A percentile compares a stretch with the other conserved stretches of the same genome.
Conservation (phyloP, 23 red algal species). For the Chondrus crispus region DNA sequence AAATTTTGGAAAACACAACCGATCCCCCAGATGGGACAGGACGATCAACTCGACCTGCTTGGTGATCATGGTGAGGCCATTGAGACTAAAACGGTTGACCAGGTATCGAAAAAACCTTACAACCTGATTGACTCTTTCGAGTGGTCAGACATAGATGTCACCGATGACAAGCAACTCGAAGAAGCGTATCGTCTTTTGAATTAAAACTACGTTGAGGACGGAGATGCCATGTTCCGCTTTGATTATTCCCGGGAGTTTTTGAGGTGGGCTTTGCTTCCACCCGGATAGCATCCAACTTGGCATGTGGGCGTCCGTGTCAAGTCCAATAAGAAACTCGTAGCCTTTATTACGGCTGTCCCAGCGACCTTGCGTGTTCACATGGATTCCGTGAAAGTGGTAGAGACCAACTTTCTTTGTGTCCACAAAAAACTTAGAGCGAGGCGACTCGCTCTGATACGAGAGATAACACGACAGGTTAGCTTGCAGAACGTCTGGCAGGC, state of each 20-base stretch:
- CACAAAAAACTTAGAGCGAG: conserved; percentile 95
- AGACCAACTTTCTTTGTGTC: conserved; percentile 98
- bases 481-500: conserved; percentile 77
- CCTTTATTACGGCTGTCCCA: conserved; percentile 90
- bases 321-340: conserved; percentile 75
- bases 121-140: conserved; percentile 76
- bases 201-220: conserved; percentile 97
- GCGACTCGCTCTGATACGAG: conserved; percentile 90
- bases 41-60: background rate
- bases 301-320: conserved; percentile 91
- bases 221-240: conserved; percentile 95
- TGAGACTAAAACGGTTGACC: conserved; percentile 6
- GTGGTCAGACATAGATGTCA: conserved; percentile 80
- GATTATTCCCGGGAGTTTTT: conserved; percentile 93
- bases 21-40: conserved; percentile 50
- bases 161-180: conserved; percentile 59
- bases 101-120: conserved; percentile 71
- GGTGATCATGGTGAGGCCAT: conserved; percentile 25
- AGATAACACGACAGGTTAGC: conserved; percentile 93
- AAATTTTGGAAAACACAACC: conserved; percentile 86
- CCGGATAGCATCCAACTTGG: conserved; percentile 85
- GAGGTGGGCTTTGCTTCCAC: conserved; percentile 89
- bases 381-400: conserved; percentile 29
- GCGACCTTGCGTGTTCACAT: conserved; percentile 36
- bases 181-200: conserved; percentile 86